Evolutionary conservation across 164 flowering plant genomes (phyloP).

Genomic region (Warburgia ugandensis): DNA sequence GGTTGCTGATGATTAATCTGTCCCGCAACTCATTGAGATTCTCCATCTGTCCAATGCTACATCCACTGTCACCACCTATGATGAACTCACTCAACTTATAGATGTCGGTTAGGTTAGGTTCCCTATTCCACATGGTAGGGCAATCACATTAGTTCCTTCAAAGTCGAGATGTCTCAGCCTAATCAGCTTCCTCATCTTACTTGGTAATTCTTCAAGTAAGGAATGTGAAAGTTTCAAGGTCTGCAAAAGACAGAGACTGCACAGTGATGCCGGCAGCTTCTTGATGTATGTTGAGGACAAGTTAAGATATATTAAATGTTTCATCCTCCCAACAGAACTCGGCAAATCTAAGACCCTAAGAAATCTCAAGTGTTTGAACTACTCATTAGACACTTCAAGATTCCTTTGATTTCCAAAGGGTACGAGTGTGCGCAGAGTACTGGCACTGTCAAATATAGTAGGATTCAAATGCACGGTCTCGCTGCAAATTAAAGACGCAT

Average conservation of each 20-base stretch:
- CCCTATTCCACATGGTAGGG: too few relatives aligned
- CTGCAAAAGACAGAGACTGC: slow-evolving; percentile 9
- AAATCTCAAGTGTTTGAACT: not conserved
- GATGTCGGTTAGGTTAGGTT: too few relatives aligned
- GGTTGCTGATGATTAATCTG: too few relatives aligned
- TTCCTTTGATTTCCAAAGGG: not conserved
- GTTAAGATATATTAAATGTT: slow-evolving; percentile 5
- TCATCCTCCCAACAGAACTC: not conserved
- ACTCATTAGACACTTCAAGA: not conserved
- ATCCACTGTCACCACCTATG: too few relatives aligned
- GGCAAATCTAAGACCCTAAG: slow-evolving; percentile 10
- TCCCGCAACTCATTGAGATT: too few relatives aligned
- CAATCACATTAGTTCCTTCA: too few relatives aligned
- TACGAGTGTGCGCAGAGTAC: slow-evolving; percentile 1
- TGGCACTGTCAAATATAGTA: not conserved
- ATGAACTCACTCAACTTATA: too few relatives aligned
- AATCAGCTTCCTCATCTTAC: too few relatives aligned
- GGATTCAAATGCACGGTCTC: not conserved
- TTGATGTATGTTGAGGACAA: not conserved
- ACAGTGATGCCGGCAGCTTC: slow-evolving; percentile 13
- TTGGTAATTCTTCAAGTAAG: too few relatives aligned
- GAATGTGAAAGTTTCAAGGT: too few relatives aligned
- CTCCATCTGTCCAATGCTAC: too few relatives aligned
- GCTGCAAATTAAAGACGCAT: not conserved
- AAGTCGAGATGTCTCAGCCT: too few relatives aligned